Evolutionary conservation across 2,329 filamentous ascomycete genomes (phyloP).

Genomic region (Sporothrix brunneoviolacea): DNA sequence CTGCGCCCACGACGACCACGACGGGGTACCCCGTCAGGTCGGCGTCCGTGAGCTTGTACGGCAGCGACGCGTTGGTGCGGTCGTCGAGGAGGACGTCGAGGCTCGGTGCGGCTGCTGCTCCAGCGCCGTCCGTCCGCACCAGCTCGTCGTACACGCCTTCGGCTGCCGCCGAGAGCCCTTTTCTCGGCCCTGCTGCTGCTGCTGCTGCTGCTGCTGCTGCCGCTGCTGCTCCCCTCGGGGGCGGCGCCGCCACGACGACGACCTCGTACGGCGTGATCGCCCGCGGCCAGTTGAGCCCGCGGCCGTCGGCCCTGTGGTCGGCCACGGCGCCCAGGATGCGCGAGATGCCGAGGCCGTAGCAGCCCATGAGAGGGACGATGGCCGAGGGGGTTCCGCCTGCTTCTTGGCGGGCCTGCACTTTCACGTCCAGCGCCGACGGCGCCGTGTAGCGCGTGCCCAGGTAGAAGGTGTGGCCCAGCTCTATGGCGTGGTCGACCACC

Average conservation of each 20-base stretch:
- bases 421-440: slow-evolving; percentile 56
- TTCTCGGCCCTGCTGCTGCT: slow-evolving; percentile 27
- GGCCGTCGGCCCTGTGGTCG: slow-evolving; percentile 62
- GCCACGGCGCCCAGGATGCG: slow-evolving; percentile 84
- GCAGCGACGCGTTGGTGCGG: slow-evolving; percentile 56
- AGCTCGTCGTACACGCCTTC: slow-evolving; percentile 59
- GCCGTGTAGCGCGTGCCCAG: slow-evolving; percentile 79
- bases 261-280: slow-evolving; percentile 80
- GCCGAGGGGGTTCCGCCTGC: slow-evolving; percentile 27
- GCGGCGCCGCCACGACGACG: slow-evolving; percentile 51
- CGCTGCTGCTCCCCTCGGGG: not conserved
- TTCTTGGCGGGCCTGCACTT: slow-evolving; percentile 29
- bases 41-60: slow-evolving; percentile 86
- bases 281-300: slow-evolving; percentile 81
- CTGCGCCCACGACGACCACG: slow-evolving; percentile 68
- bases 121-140: slow-evolving; percentile 16
- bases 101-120: not conserved
- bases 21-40: slow-evolving; percentile 86
- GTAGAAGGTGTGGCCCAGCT: slow-evolving; percentile 92
- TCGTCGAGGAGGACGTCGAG: slow-evolving; percentile 72
- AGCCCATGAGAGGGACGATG: slow-evolving; percentile 70
- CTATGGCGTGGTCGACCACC: slow-evolving; percentile 65
- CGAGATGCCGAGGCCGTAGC: slow-evolving; percentile 90
- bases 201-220: slow-evolving; percentile 4
- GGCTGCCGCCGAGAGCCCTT: slow-evolving; percentile 37